These are phyloP conservation scores for Emydomyces testavorans DNA, from an alignment of 2,329 filamentous ascomycete genomes.

Conservation along the genomic window DNA sequence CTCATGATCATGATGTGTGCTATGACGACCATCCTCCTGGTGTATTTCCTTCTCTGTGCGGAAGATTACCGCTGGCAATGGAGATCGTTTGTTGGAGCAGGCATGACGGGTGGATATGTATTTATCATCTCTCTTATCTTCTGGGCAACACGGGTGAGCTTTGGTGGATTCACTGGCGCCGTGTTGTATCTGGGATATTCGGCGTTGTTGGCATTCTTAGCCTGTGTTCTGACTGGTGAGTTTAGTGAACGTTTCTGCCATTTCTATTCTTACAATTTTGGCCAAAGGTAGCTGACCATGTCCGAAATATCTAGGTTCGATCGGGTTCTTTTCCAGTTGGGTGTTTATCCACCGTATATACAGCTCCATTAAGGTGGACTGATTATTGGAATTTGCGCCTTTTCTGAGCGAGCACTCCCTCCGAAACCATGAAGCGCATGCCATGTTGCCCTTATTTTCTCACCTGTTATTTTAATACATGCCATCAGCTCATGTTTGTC, in stretches of 20 bases:
- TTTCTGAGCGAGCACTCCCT: not conserved
- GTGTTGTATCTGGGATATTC: constrained; percentile 93
- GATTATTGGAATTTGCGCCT: constrained; percentile 16
- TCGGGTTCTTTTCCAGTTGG: constrained; percentile 93
- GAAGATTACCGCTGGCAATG: constrained; percentile 99
- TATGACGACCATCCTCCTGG: constrained; percentile 81
- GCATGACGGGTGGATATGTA: constrained; percentile 81
- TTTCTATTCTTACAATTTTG: constrained; percentile 1
- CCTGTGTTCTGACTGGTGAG: constrained; percentile 89
- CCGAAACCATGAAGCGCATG: too few relatives aligned
- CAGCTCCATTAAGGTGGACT: constrained; percentile 96
- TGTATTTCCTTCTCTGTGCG: constrained; percentile 89
- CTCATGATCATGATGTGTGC: constrained; percentile 95
- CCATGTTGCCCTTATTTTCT: too few relatives aligned
- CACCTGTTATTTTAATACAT: too few relatives aligned
- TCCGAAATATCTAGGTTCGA: constrained; percentile 53
- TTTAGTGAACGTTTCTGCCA: too few relatives aligned
- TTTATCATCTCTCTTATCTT: constrained; percentile 86
- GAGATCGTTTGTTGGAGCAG: constrained; percentile 84
- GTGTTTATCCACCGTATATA: constrained; percentile 91
- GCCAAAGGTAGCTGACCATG: not conserved
- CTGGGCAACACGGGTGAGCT: constrained; percentile 75
- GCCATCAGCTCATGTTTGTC: too few relatives aligned
- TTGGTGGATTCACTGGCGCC: constrained; percentile 72
- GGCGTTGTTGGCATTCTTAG: constrained; percentile 73